Percentiles rank a stretch among this genome's conserved stretches.
These are phyloP conservation scores for Microbotryomycetes sp. DNA, from an alignment of 1,284 basidiomycete genomes.

Conservation along the genomic window DNA sequence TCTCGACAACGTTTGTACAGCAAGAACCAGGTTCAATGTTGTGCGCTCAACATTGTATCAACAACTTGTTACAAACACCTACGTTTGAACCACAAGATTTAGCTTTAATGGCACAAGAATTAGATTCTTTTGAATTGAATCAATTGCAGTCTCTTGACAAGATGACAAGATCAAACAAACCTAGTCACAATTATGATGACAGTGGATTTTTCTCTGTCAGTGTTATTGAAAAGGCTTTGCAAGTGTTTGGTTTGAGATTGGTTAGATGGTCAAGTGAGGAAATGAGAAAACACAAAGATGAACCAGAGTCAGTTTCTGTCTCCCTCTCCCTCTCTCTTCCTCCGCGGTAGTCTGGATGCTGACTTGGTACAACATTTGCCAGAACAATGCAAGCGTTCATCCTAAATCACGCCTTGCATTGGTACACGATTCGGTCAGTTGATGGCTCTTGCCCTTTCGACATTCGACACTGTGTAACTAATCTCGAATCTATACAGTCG, in stretches of 20 bases:
- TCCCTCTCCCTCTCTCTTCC: not conserved
- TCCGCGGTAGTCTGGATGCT: slow-evolving; percentile 6
- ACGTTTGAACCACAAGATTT: slow-evolving; percentile 75
- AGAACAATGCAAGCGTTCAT: slow-evolving; percentile 82
- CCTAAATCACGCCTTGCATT: slow-evolving; percentile 77
- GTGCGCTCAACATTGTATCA: slow-evolving; percentile 48
- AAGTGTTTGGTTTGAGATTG: slow-evolving; percentile 74
- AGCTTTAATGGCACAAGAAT: slow-evolving; percentile 64
- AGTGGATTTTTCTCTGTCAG: slow-evolving; percentile 18
- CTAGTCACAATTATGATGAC: slow-evolving; percentile 41
- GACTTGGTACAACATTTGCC: not conserved
- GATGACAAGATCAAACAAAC: slow-evolving; percentile 7
- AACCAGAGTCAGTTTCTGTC: slow-evolving; percentile 59
- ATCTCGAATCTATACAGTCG: too few relatives aligned
- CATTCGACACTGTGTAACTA: not conserved
- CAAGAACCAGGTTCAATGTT: slow-evolving; percentile 45
- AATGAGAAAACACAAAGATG: slow-evolving; percentile 66
- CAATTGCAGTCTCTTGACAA: slow-evolving; percentile 20
- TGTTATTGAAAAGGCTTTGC: slow-evolving; percentile 52
- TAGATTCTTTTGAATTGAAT: slow-evolving; percentile 49
- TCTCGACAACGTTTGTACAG: slow-evolving; percentile 38
- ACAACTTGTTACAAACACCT: slow-evolving; percentile 47
- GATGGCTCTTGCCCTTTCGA: slow-evolving; percentile 37
- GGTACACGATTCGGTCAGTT: slow-evolving; percentile 60
- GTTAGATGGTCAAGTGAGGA: slow-evolving; percentile 77